A percentile compares a stretch with the other conserved stretches of the same genome.
phyloP scores from a whole-genome alignment of 2,329 filamentous ascomycete species.

The Apiospora malaysiana region DNA sequence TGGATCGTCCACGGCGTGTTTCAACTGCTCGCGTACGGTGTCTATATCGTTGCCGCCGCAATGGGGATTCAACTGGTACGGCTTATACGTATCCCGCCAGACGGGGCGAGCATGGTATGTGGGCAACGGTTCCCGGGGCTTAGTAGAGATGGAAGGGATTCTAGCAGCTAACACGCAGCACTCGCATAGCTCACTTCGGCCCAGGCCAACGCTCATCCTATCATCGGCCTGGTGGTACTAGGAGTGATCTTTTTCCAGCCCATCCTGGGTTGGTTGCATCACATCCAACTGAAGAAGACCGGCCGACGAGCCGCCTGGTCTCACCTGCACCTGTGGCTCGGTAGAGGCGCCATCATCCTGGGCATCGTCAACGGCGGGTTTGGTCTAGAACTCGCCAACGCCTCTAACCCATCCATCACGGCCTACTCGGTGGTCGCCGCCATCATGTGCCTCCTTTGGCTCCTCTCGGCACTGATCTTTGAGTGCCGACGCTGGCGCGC shows the following conservation, averaged over 20 bases:
- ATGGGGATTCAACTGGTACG: slow-evolving; percentile 50
- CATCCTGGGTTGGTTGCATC: slow-evolving; percentile 49
- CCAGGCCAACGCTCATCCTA: slow-evolving; percentile 48
- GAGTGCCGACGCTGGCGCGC: slow-evolving; percentile 37
- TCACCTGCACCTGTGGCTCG: slow-evolving; percentile 50
- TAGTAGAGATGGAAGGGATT: neutral
- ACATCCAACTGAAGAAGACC: slow-evolving; percentile 45
- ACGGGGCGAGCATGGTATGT: slow-evolving; percentile 41
- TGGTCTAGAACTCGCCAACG: slow-evolving; percentile 46
- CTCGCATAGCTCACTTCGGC: slow-evolving; percentile 37
- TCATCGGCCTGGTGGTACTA: slow-evolving; percentile 52
- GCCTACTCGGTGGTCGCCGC: slow-evolving; percentile 48
- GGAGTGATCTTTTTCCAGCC: slow-evolving; percentile 48
- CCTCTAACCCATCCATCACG: slow-evolving; percentile 34
- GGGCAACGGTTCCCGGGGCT: neutral
- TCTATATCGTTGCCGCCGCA: slow-evolving; percentile 47
- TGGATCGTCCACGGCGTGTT: slow-evolving; percentile 46
- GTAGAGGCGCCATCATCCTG: slow-evolving; percentile 45
- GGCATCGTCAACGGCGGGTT: slow-evolving; percentile 54
- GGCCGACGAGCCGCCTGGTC: slow-evolving; percentile 48
- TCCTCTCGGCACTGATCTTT: slow-evolving; percentile 38
- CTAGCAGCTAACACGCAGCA: neutral
- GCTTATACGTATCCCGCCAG: slow-evolving; percentile 40
- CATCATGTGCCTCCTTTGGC: slow-evolving; percentile 46
- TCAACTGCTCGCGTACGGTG: slow-evolving; percentile 44